Evolutionary conservation across 805 yeast genomes (phyloP).

Genomic region (Pichia sporocuriosa): DNA sequence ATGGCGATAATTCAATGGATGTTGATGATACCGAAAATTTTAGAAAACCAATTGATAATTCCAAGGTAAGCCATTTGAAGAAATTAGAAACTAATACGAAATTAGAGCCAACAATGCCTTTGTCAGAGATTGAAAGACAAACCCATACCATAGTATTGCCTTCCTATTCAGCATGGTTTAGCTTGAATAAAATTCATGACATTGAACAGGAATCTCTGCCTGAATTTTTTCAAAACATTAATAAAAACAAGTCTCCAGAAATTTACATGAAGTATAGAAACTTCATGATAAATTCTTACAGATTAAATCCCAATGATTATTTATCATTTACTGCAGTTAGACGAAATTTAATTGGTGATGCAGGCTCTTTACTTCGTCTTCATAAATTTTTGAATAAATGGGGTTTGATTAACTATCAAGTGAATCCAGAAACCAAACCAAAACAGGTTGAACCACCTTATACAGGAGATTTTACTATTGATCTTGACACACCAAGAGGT

Average conservation of each 20-base stretch:
- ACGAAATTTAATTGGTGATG: conserved; percentile 87
- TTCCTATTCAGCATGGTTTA: conserved; percentile 83
- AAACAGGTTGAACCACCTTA: conserved; percentile 63
- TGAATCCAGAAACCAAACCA: conserved; percentile 71
- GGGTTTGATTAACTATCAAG: conserved; percentile 93
- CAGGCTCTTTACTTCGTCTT: conserved; percentile 77
- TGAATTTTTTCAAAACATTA: conserved; percentile 63
- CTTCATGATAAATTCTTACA: conserved; percentile 81
- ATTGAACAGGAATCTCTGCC: conserved; percentile 82
- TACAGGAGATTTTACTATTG: conserved; percentile 70
- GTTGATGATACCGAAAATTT: no score
- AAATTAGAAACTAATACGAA: no score
- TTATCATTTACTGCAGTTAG: conserved; percentile 86
- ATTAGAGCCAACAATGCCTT: conserved; percentile 7
- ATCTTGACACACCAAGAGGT: conserved; percentile 86
- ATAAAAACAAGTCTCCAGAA: conserved; percentile 72
- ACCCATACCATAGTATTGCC: conserved; percentile 83
- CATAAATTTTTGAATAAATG: conserved; percentile 81
- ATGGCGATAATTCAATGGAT: no score
- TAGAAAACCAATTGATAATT: no score
- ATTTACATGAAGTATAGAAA: conserved; percentile 78
- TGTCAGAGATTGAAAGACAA: conserved; percentile 36
- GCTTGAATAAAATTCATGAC: conserved; percentile 60
- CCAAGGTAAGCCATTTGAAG: no score
- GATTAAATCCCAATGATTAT: conserved; percentile 85